Percentiles rank a stretch among this genome's conserved stretches.
Conservation (phyloP, 208 protist species). For the Phytomonas serpens region DNA sequence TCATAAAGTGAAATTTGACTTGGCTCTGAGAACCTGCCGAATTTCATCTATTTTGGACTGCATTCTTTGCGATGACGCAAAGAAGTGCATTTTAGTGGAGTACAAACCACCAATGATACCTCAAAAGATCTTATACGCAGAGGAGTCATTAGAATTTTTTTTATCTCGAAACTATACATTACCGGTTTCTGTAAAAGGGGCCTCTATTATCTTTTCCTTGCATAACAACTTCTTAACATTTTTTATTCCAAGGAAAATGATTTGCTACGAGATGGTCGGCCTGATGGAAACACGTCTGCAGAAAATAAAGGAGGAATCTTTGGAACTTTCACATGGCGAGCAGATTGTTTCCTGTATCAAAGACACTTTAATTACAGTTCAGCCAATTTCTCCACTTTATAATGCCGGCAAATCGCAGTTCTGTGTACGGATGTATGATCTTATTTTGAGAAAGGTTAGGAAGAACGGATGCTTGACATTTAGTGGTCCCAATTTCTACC, state of each 20-base stretch:
- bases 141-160: background rate
- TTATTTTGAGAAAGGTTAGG: background rate
- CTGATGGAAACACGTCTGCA: slow-evolving; percentile 16
- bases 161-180: background rate
- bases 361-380: slow-evolving; percentile 7
- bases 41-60: slow-evolving; percentile 35
- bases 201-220: background rate
- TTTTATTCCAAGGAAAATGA: slow-evolving; percentile 1
- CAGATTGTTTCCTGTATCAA: slow-evolving; percentile 7
- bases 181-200: background rate
- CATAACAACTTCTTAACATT: background rate
- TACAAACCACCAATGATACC: background rate
- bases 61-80: background rate
- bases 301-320: background rate
- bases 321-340: slow-evolving; percentile 12
- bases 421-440: background rate
- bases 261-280: slow-evolving; percentile 12
- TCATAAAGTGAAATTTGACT: slow-evolving; percentile 38
- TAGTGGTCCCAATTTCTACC: background rate
- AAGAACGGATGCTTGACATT: background rate
- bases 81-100: background rate
- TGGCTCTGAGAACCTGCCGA: slow-evolving; percentile 49
- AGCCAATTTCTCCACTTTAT: background rate
- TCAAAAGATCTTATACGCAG: background rate
- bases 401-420: slow-evolving; percentile 1